Evolutionary conservation across 2,329 filamentous ascomycete genomes (phyloP).

Genomic region (Zopfia rhizophila): DNA sequence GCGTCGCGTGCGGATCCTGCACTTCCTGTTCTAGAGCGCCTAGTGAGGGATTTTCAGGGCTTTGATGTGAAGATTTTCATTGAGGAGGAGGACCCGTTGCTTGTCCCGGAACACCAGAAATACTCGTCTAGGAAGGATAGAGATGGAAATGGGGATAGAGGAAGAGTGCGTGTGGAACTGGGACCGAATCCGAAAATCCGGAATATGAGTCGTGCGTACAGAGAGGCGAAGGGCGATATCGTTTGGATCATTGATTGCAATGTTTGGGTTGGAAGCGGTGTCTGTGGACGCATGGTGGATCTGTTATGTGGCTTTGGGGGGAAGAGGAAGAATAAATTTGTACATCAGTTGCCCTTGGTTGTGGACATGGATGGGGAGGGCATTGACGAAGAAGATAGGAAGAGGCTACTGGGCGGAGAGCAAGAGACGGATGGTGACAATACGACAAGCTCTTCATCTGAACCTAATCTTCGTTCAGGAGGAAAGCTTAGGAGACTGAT

Average conservation of each 20-base stretch:
- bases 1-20: slow-evolving; percentile 79
- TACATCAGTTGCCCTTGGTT: slow-evolving; percentile 90
- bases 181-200: slow-evolving; percentile 99
- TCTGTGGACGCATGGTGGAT: slow-evolving; percentile 89
- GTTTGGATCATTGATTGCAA: slow-evolving; percentile 98
- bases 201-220: slow-evolving; percentile 93
- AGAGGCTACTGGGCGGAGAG: slow-evolving; percentile 42
- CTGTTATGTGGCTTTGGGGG: slow-evolving; percentile 77
- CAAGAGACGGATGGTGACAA: slow-evolving; percentile 32
- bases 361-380: slow-evolving; percentile 69
- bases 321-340: slow-evolving; percentile 77
- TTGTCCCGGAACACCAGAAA: slow-evolving; percentile 66
- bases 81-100: slow-evolving; percentile 80
- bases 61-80: slow-evolving; percentile 79
- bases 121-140: too few species aligned
- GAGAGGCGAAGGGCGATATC: slow-evolving; percentile 86
- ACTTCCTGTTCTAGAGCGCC: slow-evolving; percentile 74
- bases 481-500: slow-evolving; percentile 34
- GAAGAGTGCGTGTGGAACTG: slow-evolving; percentile 54
- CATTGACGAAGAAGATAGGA: slow-evolving; percentile 41
- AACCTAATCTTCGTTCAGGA: slow-evolving; percentile 35
- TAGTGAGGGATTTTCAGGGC: slow-evolving; percentile 77
- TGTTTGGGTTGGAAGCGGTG: slow-evolving; percentile 85
- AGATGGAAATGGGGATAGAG: not conserved
- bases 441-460: slow-evolving; percentile 38